Evolutionary conservation across 306 rosid genomes (phyloP).

Genomic region (Cicer pinnatifidum): DNA sequence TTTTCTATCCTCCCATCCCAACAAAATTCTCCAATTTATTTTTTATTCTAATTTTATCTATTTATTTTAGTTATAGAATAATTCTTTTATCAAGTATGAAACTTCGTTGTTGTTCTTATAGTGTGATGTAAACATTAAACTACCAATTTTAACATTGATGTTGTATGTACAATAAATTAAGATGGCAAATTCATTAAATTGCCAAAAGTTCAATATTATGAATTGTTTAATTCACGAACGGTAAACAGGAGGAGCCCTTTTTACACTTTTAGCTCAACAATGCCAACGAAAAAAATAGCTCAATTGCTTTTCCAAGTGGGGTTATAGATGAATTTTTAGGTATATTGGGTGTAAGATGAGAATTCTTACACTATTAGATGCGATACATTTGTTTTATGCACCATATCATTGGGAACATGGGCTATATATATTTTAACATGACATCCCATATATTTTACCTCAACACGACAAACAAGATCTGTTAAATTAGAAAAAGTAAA

Average conservation of each 20-base stretch:
- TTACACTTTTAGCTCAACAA: constrained; percentile 1
- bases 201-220: neutral
- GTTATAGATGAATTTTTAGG: neutral
- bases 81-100: constrained; percentile 34
- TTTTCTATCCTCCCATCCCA: neutral
- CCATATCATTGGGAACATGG: neutral
- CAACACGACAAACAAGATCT: too few species aligned
- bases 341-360: neutral
- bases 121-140: neutral
- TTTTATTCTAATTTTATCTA: neutral
- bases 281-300: neutral
- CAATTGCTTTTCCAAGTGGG: neutral
- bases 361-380: neutral
- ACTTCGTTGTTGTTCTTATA: neutral
- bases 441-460: neutral
- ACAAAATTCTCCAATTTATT: neutral
- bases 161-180: constrained; percentile 16
- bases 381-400: neutral
- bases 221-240: constrained; percentile 19
- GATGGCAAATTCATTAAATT: constrained; percentile 1
- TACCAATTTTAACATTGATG: constrained; percentile 3
- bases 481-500: too few species aligned
- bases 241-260: neutral
- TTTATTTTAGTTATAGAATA: constrained; percentile 7
- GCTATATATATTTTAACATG: neutral